These are phyloP conservation scores for Pyracantha coccinea DNA, from an alignment of 331 rosid genomes.

Conservation along the genomic window DNA sequence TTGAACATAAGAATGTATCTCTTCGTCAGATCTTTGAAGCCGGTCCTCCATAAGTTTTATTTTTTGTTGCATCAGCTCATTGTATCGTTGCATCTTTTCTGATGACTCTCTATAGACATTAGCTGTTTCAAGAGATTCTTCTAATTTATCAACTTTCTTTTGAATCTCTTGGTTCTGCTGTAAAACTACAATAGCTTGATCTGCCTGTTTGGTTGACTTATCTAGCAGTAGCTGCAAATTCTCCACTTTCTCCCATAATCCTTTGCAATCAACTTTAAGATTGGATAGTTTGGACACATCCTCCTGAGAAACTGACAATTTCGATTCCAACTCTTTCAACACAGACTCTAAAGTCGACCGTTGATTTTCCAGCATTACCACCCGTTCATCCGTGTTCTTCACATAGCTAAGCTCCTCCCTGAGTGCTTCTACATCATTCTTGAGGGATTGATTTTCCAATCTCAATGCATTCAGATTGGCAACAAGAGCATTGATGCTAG, in stretches of 20 bases:
- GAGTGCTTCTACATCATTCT: slow-evolving; percentile 48
- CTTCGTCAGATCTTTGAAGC: slow-evolving; percentile 80
- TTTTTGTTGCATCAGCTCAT: slow-evolving; percentile 71
- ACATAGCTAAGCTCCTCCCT: slow-evolving; percentile 43
- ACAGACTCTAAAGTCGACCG: slow-evolving; percentile 57
- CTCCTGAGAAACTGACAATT: slow-evolving; percentile 57
- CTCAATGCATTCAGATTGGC: slow-evolving; percentile 58
- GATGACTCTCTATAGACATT: slow-evolving; percentile 58
- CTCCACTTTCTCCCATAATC: slow-evolving; percentile 55
- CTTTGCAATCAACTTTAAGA: slow-evolving; percentile 52
- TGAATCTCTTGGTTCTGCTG: slow-evolving; percentile 85
- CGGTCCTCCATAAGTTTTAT: slow-evolving; percentile 65
- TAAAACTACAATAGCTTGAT: slow-evolving; percentile 53
- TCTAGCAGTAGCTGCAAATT: slow-evolving; percentile 61
- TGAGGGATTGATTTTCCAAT: slow-evolving; percentile 58
- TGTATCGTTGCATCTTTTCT: slow-evolving; percentile 56
- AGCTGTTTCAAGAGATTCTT: slow-evolving; percentile 73
- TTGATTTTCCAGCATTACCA: slow-evolving; percentile 63
- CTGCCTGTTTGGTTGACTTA: slow-evolving; percentile 67
- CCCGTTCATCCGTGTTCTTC: slow-evolving; percentile 44
- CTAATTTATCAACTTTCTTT: slow-evolving; percentile 66
- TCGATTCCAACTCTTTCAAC: slow-evolving; percentile 59
- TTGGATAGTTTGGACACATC: slow-evolving; percentile 54
- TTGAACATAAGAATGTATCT: slow-evolving; percentile 62
- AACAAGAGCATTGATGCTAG: slow-evolving; percentile 26